Conservation (phyloP, 2,329 filamentous ascomycete genomes). For the Zymoseptoria tritici region DNA sequence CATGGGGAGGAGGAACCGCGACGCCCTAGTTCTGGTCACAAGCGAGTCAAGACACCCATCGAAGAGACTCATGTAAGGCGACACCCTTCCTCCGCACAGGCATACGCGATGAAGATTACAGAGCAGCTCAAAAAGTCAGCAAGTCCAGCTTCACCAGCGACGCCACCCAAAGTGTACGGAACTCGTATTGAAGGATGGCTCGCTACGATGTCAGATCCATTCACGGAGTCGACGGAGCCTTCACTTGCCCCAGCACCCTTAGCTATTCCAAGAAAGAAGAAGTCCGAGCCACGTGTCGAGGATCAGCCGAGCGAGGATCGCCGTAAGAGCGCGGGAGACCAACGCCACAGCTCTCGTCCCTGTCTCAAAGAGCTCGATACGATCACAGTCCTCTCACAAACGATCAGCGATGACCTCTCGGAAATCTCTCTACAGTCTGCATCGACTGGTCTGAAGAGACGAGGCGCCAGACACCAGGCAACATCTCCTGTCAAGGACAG, state of each 20-base stretch:
- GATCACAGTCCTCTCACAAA: background rate
- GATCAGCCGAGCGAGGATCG: background rate
- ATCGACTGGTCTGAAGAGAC: conserved; percentile 29
- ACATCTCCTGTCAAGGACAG: conserved; percentile 36
- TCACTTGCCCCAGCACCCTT: conserved; percentile 26
- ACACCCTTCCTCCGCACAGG: conserved; percentile 16
- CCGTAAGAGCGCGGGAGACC: conserved; percentile 13
- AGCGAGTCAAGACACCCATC: conserved; percentile 8
- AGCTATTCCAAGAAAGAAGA: conserved; percentile 17
- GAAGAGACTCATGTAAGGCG: conserved; percentile 6
- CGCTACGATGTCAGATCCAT: conserved; percentile 32
- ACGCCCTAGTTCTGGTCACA: conserved; percentile 5
- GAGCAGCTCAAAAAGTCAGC: conserved; percentile 13
- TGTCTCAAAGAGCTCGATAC: conserved; percentile 14
- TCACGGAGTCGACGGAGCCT: conserved; percentile 32
- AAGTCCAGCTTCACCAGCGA: conserved; percentile 13
- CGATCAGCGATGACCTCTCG: background rate
- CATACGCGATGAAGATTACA: conserved; percentile 17
- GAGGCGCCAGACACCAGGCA: conserved; percentile 30
- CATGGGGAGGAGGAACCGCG: conserved; percentile 3
- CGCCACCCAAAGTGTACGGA: conserved; percentile 37
- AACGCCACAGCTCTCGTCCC: conserved; percentile 15
- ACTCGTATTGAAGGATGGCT: conserved; percentile 57
- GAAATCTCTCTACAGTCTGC: conserved; percentile 4
- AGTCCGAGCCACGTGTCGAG: conserved; percentile 4